Conservation (phyloP, 2,329 filamentous ascomycete species). For the Aspergillus sojae region DNA sequence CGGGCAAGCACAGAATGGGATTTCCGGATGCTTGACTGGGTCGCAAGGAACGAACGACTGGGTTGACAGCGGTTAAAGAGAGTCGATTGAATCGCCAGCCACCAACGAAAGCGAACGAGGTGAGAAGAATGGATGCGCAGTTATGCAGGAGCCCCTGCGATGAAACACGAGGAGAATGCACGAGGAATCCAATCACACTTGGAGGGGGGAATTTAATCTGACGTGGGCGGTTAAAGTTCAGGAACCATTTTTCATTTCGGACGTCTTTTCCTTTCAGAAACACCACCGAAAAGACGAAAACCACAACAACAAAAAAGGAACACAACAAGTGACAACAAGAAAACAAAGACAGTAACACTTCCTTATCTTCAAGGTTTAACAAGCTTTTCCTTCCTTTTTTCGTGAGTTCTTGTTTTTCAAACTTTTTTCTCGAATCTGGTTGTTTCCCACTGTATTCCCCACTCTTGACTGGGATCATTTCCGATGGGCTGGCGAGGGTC, state of each 20-base stretch:
- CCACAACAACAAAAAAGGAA: neutral
- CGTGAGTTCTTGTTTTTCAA: neutral
- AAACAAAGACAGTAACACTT: neutral
- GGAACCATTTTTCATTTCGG: neutral
- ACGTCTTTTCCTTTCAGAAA: neutral
- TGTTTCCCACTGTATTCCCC: neutral
- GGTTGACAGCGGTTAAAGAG: constrained; percentile 3
- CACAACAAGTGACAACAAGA: neutral
- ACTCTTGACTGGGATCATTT: neutral
- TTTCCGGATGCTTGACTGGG: constrained; percentile 1
- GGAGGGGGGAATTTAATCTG: too few relatives aligned
- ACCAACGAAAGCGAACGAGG: neutral
- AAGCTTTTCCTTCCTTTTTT: neutral
- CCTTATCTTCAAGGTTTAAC: neutral
- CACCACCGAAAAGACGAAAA: neutral
- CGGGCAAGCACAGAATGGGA: constrained; percentile 2
- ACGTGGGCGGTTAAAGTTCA: constrained; percentile 1
- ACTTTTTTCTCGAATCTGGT: neutral
- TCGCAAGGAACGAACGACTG: constrained; percentile 1
- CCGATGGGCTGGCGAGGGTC: neutral
- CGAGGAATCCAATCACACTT: neutral
- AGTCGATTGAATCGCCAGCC: neutral
- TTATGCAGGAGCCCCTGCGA: neutral
- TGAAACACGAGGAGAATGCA: neutral
- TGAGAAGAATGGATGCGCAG: constrained; percentile 8